phyloP scores from a whole-genome alignment of 352 stramenopile genomes.

The Phytophthora meadii region DNA sequence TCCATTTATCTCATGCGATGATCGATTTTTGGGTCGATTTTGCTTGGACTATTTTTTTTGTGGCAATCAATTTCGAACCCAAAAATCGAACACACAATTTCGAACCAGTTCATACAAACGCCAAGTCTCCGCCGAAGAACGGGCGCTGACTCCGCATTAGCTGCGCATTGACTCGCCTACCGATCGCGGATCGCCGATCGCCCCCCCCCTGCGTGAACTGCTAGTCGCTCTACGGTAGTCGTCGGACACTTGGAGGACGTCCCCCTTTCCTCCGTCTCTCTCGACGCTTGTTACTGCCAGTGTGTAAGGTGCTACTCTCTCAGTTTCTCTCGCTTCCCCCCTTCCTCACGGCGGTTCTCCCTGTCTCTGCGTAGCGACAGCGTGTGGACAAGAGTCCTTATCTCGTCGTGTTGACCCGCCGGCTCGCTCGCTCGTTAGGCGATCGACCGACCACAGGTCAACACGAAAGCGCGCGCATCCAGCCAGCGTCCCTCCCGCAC shows the following conservation, averaged over 20 bases:
- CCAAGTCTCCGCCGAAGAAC: constrained; percentile 1
- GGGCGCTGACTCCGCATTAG: not conserved
- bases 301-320: constrained; percentile 20
- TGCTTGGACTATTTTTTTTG: too few species aligned
- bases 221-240: not conserved
- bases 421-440: constrained; percentile 9
- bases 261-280: constrained; percentile 8
- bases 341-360: constrained; percentile 8
- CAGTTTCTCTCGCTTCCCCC: not conserved
- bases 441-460: constrained; percentile 30
- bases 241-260: not conserved
- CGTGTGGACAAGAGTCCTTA: constrained; percentile 4
- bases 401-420: constrained; percentile 6
- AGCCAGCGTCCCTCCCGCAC: constrained; percentile 31
- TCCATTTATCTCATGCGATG: too few species aligned
- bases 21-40: too few species aligned
- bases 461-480: constrained; percentile 27
- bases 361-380: constrained; percentile 11
- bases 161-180: constrained; percentile 5
- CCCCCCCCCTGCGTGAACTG: not conserved
- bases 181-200: constrained; percentile 8
- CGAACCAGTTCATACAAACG: constrained; percentile 9
- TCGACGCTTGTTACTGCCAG: constrained; percentile 5
- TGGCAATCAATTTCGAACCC: too few species aligned
- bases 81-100: constrained; percentile 12